Evolutionary conservation across 2,329 filamentous ascomycete genomes (phyloP), one percentile per base, ranked within the genome.

Genomic region (Xylaria sp.): DNA sequence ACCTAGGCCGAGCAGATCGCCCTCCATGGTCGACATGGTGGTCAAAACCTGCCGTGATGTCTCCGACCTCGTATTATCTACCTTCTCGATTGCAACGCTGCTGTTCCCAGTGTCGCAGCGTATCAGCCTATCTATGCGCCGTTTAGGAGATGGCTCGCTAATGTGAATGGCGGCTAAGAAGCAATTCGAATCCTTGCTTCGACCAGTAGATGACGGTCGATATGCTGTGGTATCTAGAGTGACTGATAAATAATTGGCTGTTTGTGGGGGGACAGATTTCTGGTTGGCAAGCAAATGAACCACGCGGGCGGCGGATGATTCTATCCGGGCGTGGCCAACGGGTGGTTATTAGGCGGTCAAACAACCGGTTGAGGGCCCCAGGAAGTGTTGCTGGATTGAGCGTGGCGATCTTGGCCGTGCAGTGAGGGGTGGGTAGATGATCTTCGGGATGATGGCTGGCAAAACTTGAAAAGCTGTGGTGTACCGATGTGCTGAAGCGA

Each of bases 1-100:
- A 73, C 71, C 71, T 71, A 73, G 60, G 65, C 71, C 71, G 20
- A 73, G 71, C 62, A 73, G 61, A 65, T 73, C 71, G 51, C 71
- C 71, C 65, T 71, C 69, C 67, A 68, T 69, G 57, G 66, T 49
- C 10, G 71, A 68, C 67, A 71, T 71, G 43, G 54, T 67, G 62
- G 61, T 43, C 63, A 67, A 67, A 67, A 66, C 61, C 69, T 71
- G 69, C 63, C 69, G 61, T 66, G 23, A 39, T 57, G 52, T 64
- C 39, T 59, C 63, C 41, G 41, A 59, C 61, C 68, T 66, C 58
- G 67, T 71, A 62, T 71, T 61, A 60, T 56, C 63, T 64, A 18
- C 48, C 49, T 67, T 33, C 62, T 60, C 62, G 54, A 60, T 62
- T 64, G 68, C 61, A 39, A 67, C 63, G 57, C 59, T 62, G 63